These are phyloP conservation scores for Cladosporium phlei DNA, from an alignment of 2,329 filamentous ascomycete genomes.

Conservation along the genomic window DNA sequence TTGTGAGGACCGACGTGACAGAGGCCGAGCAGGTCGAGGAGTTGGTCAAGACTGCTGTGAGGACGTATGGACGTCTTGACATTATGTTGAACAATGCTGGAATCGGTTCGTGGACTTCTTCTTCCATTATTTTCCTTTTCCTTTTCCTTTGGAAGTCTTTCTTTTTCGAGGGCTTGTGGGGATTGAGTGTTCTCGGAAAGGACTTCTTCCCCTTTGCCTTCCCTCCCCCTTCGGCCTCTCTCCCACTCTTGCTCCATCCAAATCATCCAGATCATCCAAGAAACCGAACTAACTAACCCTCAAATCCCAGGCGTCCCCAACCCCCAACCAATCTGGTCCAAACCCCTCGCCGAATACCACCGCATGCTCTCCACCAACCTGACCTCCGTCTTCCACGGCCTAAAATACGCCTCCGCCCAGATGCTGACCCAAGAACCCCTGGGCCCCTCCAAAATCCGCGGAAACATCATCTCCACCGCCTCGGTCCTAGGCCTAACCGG, in stretches of 20 bases:
- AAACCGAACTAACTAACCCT: too few relatives aligned
- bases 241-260: too few relatives aligned
- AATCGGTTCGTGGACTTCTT: too few relatives aligned
- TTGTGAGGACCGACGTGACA: slow-evolving; percentile 33
- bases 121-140: slow-evolving; percentile 22
- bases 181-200: too few relatives aligned
- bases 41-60: slow-evolving; percentile 50
- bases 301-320: not conserved
- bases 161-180: too few relatives aligned
- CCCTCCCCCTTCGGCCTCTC: too few relatives aligned
- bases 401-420: slow-evolving; percentile 45
- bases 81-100: slow-evolving; percentile 86
- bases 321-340: slow-evolving; percentile 42
- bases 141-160: not conserved
- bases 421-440: slow-evolving; percentile 47
- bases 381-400: slow-evolving; percentile 39
- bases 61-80: slow-evolving; percentile 51
- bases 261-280: not conserved
- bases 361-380: slow-evolving; percentile 34
- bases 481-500: slow-evolving; percentile 42
- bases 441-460: slow-evolving; percentile 36
- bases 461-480: slow-evolving; percentile 49
- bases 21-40: slow-evolving; percentile 21
- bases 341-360: slow-evolving; percentile 45
- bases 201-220: too few relatives aligned